Percentiles rank a stretch among this genome's conserved stretches.
phyloP scores from a whole-genome alignment of 1,139 yeast species.

The Zygoascus hellenicus region DNA sequence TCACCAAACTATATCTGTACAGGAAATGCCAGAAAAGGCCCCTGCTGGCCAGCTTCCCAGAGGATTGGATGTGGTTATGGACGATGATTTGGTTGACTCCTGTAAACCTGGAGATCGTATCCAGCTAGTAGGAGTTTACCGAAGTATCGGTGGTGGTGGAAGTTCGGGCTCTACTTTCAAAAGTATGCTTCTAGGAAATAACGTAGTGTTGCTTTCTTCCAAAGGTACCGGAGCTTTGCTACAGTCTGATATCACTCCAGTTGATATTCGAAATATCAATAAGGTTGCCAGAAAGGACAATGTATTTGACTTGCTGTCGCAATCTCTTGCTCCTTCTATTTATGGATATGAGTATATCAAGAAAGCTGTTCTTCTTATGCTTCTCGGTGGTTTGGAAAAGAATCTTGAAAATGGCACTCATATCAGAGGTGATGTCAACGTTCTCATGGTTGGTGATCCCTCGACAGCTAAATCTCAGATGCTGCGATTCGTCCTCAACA shows the following conservation, averaged over 20 bases:
- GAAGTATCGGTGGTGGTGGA: slow-evolving; percentile 88
- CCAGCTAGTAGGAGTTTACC: slow-evolving; percentile 89
- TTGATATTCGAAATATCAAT: slow-evolving; percentile 83
- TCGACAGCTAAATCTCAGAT: slow-evolving; percentile 97
- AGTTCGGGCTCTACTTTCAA: slow-evolving; percentile 48
- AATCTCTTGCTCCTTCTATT: slow-evolving; percentile 91
- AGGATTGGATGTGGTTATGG: slow-evolving; percentile 82
- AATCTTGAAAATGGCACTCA: slow-evolving; percentile 94
- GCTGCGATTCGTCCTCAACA: slow-evolving; percentile 85
- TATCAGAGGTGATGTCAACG: slow-evolving; percentile 94
- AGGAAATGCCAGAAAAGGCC: slow-evolving; percentile 97
- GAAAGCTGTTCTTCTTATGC: slow-evolving; percentile 84
- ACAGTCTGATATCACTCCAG: slow-evolving; percentile 67
- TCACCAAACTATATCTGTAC: slow-evolving; percentile 89
- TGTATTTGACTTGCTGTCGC: slow-evolving; percentile 73
- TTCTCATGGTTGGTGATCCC: slow-evolving; percentile 98
- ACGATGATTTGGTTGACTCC: slow-evolving; percentile 87
- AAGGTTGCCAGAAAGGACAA: slow-evolving; percentile 61
- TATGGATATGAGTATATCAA: slow-evolving; percentile 91
- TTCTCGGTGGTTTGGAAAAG: slow-evolving; percentile 91
- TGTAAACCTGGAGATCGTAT: slow-evolving; percentile 97
- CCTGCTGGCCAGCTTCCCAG: slow-evolving; percentile 98
- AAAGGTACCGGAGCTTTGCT: slow-evolving; percentile 77
- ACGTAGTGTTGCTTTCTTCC: slow-evolving; percentile 83
- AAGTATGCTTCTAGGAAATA: slow-evolving; percentile 79